Evolutionary conservation across 139 green algal species (phyloP), one percentile per base, ranked within the genome.

Genomic region (Pseudopediastrum boryanum): DNA sequence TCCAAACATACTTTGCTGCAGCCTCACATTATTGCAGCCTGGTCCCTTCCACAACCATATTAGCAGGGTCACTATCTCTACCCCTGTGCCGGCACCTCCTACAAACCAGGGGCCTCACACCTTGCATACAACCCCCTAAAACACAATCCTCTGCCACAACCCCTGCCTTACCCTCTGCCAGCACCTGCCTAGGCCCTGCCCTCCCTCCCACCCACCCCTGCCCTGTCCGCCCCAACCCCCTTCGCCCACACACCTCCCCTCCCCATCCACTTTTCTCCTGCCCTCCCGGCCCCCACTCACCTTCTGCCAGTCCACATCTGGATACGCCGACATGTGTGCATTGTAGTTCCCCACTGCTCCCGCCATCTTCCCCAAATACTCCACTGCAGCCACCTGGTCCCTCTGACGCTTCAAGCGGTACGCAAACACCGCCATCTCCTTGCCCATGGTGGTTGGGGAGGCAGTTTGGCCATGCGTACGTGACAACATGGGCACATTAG

Each of bases 301-400:
- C 21, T 61, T 23, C 69, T 94, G 79, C 97, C 97, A 99, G 82
- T 98, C 93, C 1, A 98, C 89, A 7, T 94, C 87, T 1, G 96
- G 95, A 86, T 99, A 99, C 12, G 97, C 96, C 2, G 70, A 84
- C 75, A 99, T 86, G 91, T 98, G 94, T 0, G 97, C 97, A 83
- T 99, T 99, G 93, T 99, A 99, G 89, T 99, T 99, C 71, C 96
- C 96, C 19, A 99, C 96, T 16, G 96, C 94, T 27, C 95, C 95
- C n/a, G 91, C 95, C 71, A 98, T 97, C 87, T 99, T 98, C 61
- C 95, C 95, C 21, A 93, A 83, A 33, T 95, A 77, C 0, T 88
- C 89, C 56, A 97, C 89, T 2, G 75, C 64, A 12, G 83, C 88
- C 39, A 92, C 67, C 77, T 85, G 80, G 69, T 90, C 61, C 16